phyloP scores from a whole-genome alignment of 2,329 filamentous ascomycete genomes.

The Epichloe glyceriae region DNA sequence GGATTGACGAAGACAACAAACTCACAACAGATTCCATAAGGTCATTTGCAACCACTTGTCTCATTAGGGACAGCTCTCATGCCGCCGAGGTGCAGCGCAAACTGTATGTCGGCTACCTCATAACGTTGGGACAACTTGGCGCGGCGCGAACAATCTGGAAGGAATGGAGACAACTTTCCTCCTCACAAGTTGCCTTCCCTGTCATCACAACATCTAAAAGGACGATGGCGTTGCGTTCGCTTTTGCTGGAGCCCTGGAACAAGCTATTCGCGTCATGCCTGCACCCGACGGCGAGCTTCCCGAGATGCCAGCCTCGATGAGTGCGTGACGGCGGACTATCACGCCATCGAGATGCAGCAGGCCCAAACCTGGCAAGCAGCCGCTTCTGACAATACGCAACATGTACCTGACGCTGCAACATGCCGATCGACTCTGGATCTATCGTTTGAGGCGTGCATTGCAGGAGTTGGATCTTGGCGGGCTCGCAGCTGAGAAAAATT shows the following conservation, averaged over 20 bases:
- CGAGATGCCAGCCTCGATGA: constrained; percentile 7
- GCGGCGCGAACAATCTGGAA: constrained; percentile 18
- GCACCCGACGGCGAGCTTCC: not conserved
- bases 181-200: not conserved
- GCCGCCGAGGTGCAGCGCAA: constrained; percentile 3
- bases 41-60: constrained; percentile 9
- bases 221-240: constrained; percentile 1
- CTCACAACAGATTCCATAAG: constrained; percentile 14
- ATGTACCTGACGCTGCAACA: not conserved
- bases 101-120: constrained; percentile 16
- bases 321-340: constrained; percentile 11
- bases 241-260: constrained; percentile 7
- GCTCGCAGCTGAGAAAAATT: not conserved
- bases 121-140: constrained; percentile 18
- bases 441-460: constrained; percentile 4
- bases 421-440: constrained; percentile 2
- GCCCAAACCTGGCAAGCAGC: not conserved
- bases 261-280: constrained; percentile 4
- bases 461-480: not conserved
- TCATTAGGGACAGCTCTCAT: constrained; percentile 1
- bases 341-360: constrained; percentile 10
- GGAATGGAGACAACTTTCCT: constrained; percentile 14
- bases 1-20: constrained; percentile 12
- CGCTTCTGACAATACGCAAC: not conserved
- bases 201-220: not conserved